A percentile compares a stretch with the other conserved stretches of the same genome.
Evolutionary conservation across 129 eudicot genomes (phyloP).

Genomic region (Flaveria ramosissima): DNA sequence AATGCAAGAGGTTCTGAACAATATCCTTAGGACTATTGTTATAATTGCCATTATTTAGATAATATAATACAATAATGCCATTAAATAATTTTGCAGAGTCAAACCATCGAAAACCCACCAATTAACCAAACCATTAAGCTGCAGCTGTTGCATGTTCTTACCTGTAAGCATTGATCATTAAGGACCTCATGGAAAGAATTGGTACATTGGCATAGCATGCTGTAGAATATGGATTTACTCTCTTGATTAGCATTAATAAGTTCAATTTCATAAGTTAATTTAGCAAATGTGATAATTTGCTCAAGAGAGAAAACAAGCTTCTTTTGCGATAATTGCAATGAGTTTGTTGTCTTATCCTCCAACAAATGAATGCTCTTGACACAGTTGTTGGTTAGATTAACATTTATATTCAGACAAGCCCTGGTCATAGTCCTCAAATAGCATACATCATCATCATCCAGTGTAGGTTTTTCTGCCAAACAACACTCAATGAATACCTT

Average conservation of each 20-base stretch:
- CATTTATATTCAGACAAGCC: slow-evolving; percentile 55
- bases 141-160: slow-evolving; percentile 29
- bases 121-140: not conserved
- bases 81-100: too few relatives aligned
- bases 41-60: not conserved
- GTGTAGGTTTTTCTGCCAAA: slow-evolving; percentile 57
- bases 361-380: slow-evolving; percentile 57
- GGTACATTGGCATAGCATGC: slow-evolving; percentile 45
- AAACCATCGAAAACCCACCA: too few relatives aligned
- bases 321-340: slow-evolving; percentile 58
- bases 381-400: slow-evolving; percentile 51
- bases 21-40: not conserved
- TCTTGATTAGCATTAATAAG: slow-evolving; percentile 45
- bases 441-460: slow-evolving; percentile 47
- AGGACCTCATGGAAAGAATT: slow-evolving; percentile 54
- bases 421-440: slow-evolving; percentile 49
- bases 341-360: slow-evolving; percentile 57
- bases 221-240: slow-evolving; percentile 41
- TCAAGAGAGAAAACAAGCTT: slow-evolving; percentile 83
- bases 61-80: not conserved
- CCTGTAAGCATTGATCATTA: slow-evolving; percentile 62
- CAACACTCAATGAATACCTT: slow-evolving; percentile 25
- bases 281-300: slow-evolving; percentile 56
- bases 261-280: slow-evolving; percentile 54
- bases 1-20: not conserved